Evolutionary conservation across 495 filamentous ascomycete species (phyloP).

Genomic region (Trichocladium uniseriatum): DNA sequence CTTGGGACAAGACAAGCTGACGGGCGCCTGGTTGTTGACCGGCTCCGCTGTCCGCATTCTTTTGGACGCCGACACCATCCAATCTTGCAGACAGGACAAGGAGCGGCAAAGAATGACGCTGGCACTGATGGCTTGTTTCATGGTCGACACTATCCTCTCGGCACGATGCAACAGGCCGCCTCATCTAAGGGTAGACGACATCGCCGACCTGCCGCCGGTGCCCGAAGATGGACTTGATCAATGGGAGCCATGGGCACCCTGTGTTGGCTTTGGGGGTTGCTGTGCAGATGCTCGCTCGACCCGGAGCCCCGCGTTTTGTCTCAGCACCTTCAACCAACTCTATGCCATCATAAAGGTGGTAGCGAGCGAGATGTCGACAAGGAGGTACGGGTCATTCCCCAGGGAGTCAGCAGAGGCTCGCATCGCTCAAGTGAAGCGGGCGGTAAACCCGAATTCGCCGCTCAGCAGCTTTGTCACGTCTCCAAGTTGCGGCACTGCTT

Average conservation of each 20-base stretch:
- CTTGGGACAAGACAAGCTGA: slow-evolving; percentile 45
- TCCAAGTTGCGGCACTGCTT: not conserved
- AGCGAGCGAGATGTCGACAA: not conserved
- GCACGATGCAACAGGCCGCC: slow-evolving; percentile 44
- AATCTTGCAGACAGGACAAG: slow-evolving; percentile 18
- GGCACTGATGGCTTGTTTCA: slow-evolving; percentile 52
- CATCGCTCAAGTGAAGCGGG: slow-evolving; percentile 9
- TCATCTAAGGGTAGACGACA: slow-evolving; percentile 43
- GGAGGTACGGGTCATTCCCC: not conserved
- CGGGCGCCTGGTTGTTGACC: slow-evolving; percentile 51
- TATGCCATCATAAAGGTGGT: slow-evolving; percentile 17
- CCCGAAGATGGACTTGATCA: slow-evolving; percentile 61
- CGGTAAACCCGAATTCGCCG: slow-evolving; percentile 7
- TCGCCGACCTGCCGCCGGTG: slow-evolving; percentile 36
- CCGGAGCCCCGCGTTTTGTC: slow-evolving; percentile 45
- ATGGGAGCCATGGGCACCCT: slow-evolving; percentile 61
- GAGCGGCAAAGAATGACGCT: slow-evolving; percentile 42
- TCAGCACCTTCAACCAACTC: slow-evolving; percentile 57
- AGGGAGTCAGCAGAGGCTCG: not conserved
- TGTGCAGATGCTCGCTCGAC: slow-evolving; percentile 26
- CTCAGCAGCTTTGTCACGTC: slow-evolving; percentile 12
- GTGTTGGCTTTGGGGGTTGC: slow-evolving; percentile 34
- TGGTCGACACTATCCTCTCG: slow-evolving; percentile 57
- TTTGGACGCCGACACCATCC: slow-evolving; percentile 37
- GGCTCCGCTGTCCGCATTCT: slow-evolving; percentile 54